Percentiles rank a stretch among this genome's conserved stretches.
Conservation (phyloP, 78 protist species). For the Dictyostelium brefeldianum region DNA sequence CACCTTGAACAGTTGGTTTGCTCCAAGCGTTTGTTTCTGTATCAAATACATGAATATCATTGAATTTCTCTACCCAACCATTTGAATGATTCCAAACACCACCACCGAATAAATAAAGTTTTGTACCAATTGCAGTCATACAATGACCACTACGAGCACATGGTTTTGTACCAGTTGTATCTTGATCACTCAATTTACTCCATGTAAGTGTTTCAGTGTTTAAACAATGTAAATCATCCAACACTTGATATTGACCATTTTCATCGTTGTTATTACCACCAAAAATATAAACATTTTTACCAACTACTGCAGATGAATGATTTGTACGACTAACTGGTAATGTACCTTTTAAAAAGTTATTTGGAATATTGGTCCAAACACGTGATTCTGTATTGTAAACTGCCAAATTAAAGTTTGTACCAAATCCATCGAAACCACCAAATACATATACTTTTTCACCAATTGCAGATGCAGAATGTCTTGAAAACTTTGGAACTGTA, state of each 20-base stretch:
- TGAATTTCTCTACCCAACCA: conserved; percentile 84
- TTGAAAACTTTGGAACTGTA: conserved; percentile 55
- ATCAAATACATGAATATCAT: conserved; percentile 75
- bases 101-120: conserved; percentile 81
- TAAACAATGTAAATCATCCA: conserved; percentile 62
- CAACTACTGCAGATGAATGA: conserved; percentile 61
- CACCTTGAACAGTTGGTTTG: conserved; percentile 53
- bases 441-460: conserved; percentile 59
- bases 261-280: conserved; percentile 82
- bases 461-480: conserved; percentile 50
- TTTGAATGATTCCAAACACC: conserved; percentile 75
- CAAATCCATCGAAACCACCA: conserved; percentile 83
- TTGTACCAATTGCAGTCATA: conserved; percentile 71
- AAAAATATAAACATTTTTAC: conserved; percentile 74
- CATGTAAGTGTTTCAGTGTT: conserved; percentile 68
- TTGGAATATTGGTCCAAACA: conserved; percentile 54
- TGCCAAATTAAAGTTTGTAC: conserved; percentile 64
- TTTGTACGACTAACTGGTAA: conserved; percentile 72
- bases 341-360: conserved; percentile 13
- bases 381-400: conserved; percentile 36
- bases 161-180: conserved; percentile 50
- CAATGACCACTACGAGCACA: conserved; percentile 77
- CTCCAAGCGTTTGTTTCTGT: conserved; percentile 59
- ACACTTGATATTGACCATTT: conserved; percentile 55
- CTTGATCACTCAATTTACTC: conserved; percentile 17